Evolutionary conservation across 2,329 filamentous ascomycete genomes (phyloP).

Genomic region (Ceratocystis harringtonii): DNA sequence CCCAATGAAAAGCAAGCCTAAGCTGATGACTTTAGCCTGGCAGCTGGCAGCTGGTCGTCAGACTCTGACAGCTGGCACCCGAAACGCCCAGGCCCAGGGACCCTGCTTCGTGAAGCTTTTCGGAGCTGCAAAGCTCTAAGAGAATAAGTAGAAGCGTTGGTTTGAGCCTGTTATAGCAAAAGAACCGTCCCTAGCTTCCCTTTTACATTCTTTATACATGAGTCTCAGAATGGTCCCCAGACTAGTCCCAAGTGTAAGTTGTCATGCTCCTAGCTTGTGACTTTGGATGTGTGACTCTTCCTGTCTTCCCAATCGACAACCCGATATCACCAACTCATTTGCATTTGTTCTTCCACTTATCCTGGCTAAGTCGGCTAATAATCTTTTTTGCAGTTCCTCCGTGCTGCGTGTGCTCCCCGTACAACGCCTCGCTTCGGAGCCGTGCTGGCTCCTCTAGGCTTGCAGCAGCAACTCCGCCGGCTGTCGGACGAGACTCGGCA

Average conservation of each 20-base stretch:
- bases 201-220: background rate
- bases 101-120: too few species aligned
- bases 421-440: background rate
- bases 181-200: too few species aligned
- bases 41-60: too few species aligned
- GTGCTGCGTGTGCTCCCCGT: background rate
- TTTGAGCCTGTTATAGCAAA: too few species aligned
- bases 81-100: too few species aligned
- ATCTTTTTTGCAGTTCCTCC: background rate
- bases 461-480: slow-evolving; percentile 2
- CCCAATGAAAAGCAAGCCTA: too few species aligned
- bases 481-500: slow-evolving; percentile 65
- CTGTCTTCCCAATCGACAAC: background rate
- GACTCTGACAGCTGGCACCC: too few species aligned
- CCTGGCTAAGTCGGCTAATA: background rate
- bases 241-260: slow-evolving; percentile 6
- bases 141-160: too few species aligned
- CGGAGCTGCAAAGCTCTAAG: too few species aligned
- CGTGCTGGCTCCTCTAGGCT: background rate
- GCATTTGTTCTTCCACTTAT: background rate
- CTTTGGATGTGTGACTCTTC: too few species aligned
- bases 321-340: background rate
- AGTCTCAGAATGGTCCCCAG: background rate
- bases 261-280: background rate
- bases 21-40: too few species aligned